Conservation (phyloP, 1,284 basidiomycete species). For the Leccinum holopus region DNA sequence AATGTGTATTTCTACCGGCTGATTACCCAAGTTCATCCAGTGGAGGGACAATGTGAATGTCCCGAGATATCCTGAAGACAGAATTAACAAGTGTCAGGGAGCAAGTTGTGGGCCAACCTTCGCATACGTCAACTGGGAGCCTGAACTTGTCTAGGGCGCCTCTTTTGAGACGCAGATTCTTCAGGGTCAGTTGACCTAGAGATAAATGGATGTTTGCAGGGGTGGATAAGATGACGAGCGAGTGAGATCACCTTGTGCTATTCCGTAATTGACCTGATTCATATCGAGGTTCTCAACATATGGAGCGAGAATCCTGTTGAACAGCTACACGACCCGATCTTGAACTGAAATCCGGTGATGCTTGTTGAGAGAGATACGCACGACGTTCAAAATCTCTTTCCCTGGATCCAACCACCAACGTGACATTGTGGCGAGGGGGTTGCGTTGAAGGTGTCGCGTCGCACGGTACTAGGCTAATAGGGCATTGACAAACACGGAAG, state of each 20-base stretch:
- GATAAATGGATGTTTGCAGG: constrained; percentile 9
- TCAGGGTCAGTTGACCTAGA: constrained; percentile 80
- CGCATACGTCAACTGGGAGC: constrained; percentile 93
- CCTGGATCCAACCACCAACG: constrained; percentile 78
- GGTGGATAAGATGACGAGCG: neutral
- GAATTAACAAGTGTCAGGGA: neutral
- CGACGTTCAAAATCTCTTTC: constrained; percentile 75
- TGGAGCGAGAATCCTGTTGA: constrained; percentile 90
- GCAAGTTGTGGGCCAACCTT: constrained; percentile 53
- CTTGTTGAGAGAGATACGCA: constrained; percentile 33
- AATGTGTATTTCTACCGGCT: constrained; percentile 89
- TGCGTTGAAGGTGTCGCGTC: neutral
- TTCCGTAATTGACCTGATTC: constrained; percentile 93
- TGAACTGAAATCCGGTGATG: constrained; percentile 1
- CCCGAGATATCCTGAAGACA: constrained; percentile 81
- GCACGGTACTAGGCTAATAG: constrained; percentile 22
- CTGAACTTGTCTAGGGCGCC: constrained; percentile 96
- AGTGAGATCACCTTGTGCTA: constrained; percentile 71
- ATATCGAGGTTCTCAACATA: constrained; percentile 98
- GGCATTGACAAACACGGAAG: constrained; percentile 34
- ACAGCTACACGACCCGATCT: constrained; percentile 49
- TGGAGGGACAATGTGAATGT: constrained; percentile 92
- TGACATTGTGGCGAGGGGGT: constrained; percentile 39
- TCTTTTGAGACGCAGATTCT: constrained; percentile 86
- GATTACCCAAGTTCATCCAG: constrained; percentile 92